Evolutionary conservation across 768 basidiomycete genomes (phyloP), one percentile per base, ranked within the genome.

Genomic region (Xerocomus spinulosus): DNA sequence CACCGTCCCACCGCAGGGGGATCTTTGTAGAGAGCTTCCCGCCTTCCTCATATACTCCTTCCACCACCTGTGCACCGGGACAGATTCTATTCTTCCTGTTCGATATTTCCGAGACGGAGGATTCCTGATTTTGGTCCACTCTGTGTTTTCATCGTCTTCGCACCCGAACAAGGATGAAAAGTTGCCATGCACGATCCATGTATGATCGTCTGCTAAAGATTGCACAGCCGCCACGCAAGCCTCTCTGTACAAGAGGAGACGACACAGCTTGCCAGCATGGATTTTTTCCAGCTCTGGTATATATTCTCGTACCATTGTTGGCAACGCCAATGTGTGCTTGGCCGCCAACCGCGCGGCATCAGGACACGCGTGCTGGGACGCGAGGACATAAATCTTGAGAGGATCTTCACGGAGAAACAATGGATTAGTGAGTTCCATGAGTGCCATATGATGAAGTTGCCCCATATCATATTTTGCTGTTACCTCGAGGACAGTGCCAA

Each of bases 401-500:
- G 53, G 50, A 25, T 55, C 49, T n/a, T 20, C 1, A 3, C 9
- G 13, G 21, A 58, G 55, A 5, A 57, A 1, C 0, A 24, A 26
- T 3, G 44, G 43, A 1, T 39, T 20, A 17, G 25, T n/a, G 9
- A 58, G 50, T 5, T 36, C 44, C 20, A 15, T 4, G 24, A 60
- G 45, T 14, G 36, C 44, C n/a, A 28, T 14, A 14, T 14, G 14
- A 13, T 28, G 48, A 15, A 24, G 12, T 3, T 36, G 38, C 9
- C 42, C 35, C 59, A 58, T 61, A 9, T 55, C 52, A 9, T 61
- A 55, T 34, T 60, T 61, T 2, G 10, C 26, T 15, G 48, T 24
- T 2, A 43, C 56, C 5, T 54, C 50, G 12, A 59, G 45, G 24
- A 51, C 32, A 9, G 21, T 33, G 9, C 12, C 17, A 14, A 60